Evolutionary conservation across 164 flowering plant species (phyloP).

Genomic region (Vitis cinerea): DNA sequence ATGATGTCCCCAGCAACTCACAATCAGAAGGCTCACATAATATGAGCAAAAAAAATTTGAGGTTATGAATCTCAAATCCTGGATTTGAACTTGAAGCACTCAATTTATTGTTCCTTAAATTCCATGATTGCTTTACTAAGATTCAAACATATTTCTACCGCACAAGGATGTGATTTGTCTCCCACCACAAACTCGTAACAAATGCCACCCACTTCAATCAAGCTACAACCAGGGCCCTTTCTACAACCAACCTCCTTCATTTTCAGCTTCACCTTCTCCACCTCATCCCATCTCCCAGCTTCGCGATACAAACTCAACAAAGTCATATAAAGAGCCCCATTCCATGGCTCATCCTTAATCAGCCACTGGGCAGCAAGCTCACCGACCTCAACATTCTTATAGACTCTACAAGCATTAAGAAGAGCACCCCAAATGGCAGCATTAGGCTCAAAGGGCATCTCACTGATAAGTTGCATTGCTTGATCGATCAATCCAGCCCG

Average conservation of each 20-base stretch:
- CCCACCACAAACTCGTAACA: conserved; percentile 33
- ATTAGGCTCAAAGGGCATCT: conserved; percentile 33
- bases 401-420: conserved; percentile 33
- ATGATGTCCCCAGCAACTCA: neutral
- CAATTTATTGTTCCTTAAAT: conserved; percentile 3
- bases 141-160: conserved; percentile 21
- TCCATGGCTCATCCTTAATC: conserved; percentile 29
- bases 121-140: conserved; percentile 15
- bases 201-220: conserved; percentile 32
- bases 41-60: neutral
- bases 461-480: conserved; percentile 23
- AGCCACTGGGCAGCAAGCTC: conserved; percentile 24
- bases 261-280: conserved; percentile 27
- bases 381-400: conserved; percentile 26
- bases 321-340: conserved; percentile 33
- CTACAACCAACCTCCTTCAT: conserved; percentile 32
- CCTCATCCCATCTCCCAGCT: conserved; percentile 30
- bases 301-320: conserved; percentile 31
- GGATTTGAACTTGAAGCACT: neutral
- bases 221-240: conserved; percentile 43
- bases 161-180: conserved; percentile 27
- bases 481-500: conserved; percentile 31
- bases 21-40: neutral
- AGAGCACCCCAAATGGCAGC: conserved; percentile 38
- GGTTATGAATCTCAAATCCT: neutral